A percentile compares a stretch with the other conserved stretches of the same genome.
phyloP scores from a whole-genome alignment of 73 alveolate species.

The Tetrahymena thermophila region DNA sequence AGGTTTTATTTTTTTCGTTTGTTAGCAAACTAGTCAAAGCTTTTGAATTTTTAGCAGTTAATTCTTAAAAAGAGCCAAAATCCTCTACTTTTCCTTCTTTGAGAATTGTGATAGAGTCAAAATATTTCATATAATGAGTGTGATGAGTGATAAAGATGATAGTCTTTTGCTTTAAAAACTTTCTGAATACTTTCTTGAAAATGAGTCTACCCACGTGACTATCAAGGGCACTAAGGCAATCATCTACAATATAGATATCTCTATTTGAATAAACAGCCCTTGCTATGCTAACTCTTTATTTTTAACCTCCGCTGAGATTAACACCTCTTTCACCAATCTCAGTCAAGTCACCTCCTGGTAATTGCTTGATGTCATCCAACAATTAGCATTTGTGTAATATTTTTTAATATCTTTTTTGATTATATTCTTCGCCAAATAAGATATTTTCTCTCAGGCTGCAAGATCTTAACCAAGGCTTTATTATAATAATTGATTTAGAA shows the following conservation, averaged over 20 bases:
- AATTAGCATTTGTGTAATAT: not conserved
- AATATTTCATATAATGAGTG: constrained; percentile 59
- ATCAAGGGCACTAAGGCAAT: constrained; percentile 90
- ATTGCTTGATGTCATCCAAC: constrained; percentile 69
- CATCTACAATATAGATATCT: constrained; percentile 82
- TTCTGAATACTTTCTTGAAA: constrained; percentile 63
- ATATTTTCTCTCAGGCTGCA: not conserved
- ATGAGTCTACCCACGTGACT: constrained; percentile 82
- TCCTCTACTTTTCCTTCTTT: constrained; percentile 61
- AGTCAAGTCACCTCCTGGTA: constrained; percentile 86
- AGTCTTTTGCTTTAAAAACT: constrained; percentile 67
- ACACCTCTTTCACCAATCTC: constrained; percentile 95
- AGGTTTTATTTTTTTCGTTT: not conserved
- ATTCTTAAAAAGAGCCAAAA: constrained; percentile 40
- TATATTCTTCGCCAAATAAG: not conserved
- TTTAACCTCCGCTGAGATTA: constrained; percentile 90
- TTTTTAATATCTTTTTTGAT: not conserved
- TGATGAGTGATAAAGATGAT: constrained; percentile 89
- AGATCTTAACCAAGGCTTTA: not conserved
- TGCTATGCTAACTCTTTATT: constrained; percentile 89
- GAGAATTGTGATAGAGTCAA: constrained; percentile 71
- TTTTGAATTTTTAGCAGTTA: not conserved
- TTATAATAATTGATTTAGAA: not conserved
- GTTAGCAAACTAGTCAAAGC: not conserved
- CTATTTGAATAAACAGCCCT: constrained; percentile 87